phyloP scores from a whole-genome alignment of 805 yeast genomes.

The Cyberlindnera lachancei region DNA sequence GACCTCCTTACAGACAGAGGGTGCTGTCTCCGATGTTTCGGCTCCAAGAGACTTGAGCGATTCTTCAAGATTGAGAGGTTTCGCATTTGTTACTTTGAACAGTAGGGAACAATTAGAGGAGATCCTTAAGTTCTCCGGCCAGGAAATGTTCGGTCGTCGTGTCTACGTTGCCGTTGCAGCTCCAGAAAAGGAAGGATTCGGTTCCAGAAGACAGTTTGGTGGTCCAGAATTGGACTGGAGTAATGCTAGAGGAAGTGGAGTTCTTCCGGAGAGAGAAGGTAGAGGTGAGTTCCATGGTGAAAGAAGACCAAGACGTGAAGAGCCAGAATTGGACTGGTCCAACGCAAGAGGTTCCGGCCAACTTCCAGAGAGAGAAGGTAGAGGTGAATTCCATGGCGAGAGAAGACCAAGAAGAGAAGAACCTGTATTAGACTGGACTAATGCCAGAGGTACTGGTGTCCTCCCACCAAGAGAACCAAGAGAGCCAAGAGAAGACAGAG shows the following conservation, averaged over 20 bases:
- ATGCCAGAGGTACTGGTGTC: constrained; percentile 29
- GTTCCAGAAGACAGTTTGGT: constrained; percentile 19
- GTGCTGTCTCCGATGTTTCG: constrained; percentile 54
- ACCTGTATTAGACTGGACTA: constrained; percentile 38
- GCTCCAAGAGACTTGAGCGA: constrained; percentile 60
- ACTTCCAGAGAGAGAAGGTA: constrained; percentile 21
- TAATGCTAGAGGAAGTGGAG: constrained; percentile 27
- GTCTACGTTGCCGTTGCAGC: constrained; percentile 79
- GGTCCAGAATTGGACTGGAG: constrained; percentile 57
- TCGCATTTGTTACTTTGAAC: constrained; percentile 80
- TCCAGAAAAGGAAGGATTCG: constrained; percentile 33
- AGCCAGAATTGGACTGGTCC: constrained; percentile 57
- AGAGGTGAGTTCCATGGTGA: constrained; percentile 29
- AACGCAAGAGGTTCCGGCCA: constrained; percentile 27
- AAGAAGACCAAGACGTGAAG: constrained; percentile 36
- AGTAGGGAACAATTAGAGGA: constrained; percentile 69
- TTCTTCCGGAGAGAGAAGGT: constrained; percentile 22
- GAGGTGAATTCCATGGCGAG: constrained; percentile 27
- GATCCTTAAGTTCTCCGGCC: constrained; percentile 65
- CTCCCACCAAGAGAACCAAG: constrained; percentile 28
- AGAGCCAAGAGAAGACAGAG: constrained; percentile 22
- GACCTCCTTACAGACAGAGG: constrained; percentile 41
- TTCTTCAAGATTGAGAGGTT: constrained; percentile 71
- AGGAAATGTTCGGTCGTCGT: constrained; percentile 63
- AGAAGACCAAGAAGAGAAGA: constrained; percentile 28